Base-by-base conservation (phyloP, 768 basidiomycete genomes). In the Lactarius vividus region DNA sequence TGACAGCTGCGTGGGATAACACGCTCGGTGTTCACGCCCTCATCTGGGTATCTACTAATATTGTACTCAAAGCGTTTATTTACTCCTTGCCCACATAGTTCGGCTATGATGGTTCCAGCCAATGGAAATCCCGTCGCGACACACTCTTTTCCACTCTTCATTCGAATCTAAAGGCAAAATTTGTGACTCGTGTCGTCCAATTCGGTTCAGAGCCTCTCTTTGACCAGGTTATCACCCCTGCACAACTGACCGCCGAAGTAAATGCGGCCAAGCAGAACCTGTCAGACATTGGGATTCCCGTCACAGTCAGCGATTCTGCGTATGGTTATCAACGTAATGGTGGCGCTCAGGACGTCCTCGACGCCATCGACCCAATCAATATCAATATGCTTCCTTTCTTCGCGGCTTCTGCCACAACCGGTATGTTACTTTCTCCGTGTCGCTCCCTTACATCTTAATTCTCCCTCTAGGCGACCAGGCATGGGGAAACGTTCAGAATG, bases 331-430 rank as follows among this genome's bases (percentile, higher is more conserved):
- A 83, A 67, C 77, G 78, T 57, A 71, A 76, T 20, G 81, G 79
- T 52, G 84, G 85, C 4, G 80, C 84, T 3, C 78, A 80, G 57
- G 77, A 81, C 49, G 82, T 88, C 20, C 75, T 90, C 65, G 74
- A 82, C 61, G 84, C 85, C 0, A 77, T 89, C 11, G 86, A 89
- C 71, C 77, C 81, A 57, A 83, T 90, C 52, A 84, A 88, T 68
- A 81, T 80, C 0, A 88, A 89, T 71, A 88, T 88, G 78, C 75
- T 89, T 42, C 88, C 88, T 2, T 88, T 89, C 76, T 89, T 89
- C 72, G 81, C 81, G 1, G 68, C 76, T 31, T 44, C 79, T 53
- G 86, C 86, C 35, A 85, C 86, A 4, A 84, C 76, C 26, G 83
- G 86, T 85, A 64, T 64, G 78, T 63, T 37, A 68, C 69, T 39